These are phyloP conservation scores for Neonectria punicea DNA, from an alignment of 2,329 filamentous ascomycete genomes.

Conservation along the genomic window DNA sequence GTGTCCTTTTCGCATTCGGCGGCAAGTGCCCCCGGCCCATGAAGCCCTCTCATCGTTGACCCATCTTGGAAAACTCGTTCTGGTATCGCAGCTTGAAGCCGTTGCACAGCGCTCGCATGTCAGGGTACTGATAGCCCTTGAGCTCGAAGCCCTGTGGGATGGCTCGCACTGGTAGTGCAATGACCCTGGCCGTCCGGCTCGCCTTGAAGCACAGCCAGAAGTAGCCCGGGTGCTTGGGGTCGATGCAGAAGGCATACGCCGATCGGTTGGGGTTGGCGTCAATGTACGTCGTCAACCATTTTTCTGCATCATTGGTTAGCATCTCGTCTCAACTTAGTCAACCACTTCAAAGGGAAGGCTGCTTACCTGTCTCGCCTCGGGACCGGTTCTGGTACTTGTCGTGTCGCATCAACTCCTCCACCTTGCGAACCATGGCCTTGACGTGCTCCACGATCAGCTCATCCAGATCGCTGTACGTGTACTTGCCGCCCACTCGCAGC, in stretches of 20 bases:
- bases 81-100: slow-evolving; percentile 90
- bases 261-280: slow-evolving; percentile 94
- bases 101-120: slow-evolving; percentile 95
- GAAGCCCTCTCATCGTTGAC: slow-evolving; percentile 37
- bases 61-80: slow-evolving; percentile 73
- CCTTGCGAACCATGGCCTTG: slow-evolving; percentile 97
- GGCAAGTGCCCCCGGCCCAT: background rate
- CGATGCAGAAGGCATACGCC: slow-evolving; percentile 95
- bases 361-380: slow-evolving; percentile 85
- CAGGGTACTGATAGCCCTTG: slow-evolving; percentile 87
- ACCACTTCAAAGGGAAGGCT: background rate
- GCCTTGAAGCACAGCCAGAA: slow-evolving; percentile 98
- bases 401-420: slow-evolving; percentile 93
- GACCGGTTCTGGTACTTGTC: slow-evolving; percentile 92
- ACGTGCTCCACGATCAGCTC: slow-evolving; percentile 97
- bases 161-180: slow-evolving; percentile 87
- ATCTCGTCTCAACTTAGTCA: slow-evolving; percentile 11
- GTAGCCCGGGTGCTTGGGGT: slow-evolving; percentile 90
- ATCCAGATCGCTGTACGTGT: slow-evolving; percentile 94
- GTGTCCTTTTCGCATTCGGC: background rate
- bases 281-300: slow-evolving; percentile 96
- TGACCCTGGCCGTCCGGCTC: slow-evolving; percentile 76
- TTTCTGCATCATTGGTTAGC: slow-evolving; percentile 66
- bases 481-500: slow-evolving; percentile 86
- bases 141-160: slow-evolving; percentile 95